Evolutionary conservation across 2,329 filamentous ascomycete genomes (phyloP), one percentile per base, ranked within the genome.

Genomic region (Triangularia setosa): DNA sequence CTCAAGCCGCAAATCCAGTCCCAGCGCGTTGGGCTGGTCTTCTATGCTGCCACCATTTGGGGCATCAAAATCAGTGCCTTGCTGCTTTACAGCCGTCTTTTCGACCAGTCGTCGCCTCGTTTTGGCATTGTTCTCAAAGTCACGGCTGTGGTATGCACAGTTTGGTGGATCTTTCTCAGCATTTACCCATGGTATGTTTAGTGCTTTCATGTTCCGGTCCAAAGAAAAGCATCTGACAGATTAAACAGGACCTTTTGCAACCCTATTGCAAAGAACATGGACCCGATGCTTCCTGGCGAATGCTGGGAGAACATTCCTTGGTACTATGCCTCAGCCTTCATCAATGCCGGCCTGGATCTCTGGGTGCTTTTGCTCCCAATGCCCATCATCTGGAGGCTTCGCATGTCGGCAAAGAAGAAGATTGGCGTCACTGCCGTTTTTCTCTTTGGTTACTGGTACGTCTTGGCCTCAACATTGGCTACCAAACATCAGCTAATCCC

Each of bases 361-460:
- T n/a, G 25, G 7, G 54, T 56, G 23, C 23, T 56, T 8, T 4
- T 18, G 28, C 28, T 56, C 12, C 54, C 54, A 2, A 28, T 56
- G 54, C 54, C 54, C 28, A 18, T 56, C 54, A 28, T 56, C 54
- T 56, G 54, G 54, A 56, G 54, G 18, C 54, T 56, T 14, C 54
- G 54, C 24, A 56, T 27, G 23, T n/a, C 23, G 7, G 24, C 24
- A 3, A 25, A 18, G 3, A 56, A 56, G 54, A 56, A 56, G 23
- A 24, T 56, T 56, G 54, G 24, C 6, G 54, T 56, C 2, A 56
- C 54, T 18, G n/a, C 14, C 6, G 54, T 56, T 9, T 25, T 56
- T n/a, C 54, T 56, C 4, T 28, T 56, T 7, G 54, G 54, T 56
- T 56, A 56, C 54, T 25, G 23, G 54, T 56, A 21, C 28, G 54